Evolutionary conservation across 2,329 filamentous ascomycete genomes (phyloP).

Genomic region (Fusarium sp.): DNA sequence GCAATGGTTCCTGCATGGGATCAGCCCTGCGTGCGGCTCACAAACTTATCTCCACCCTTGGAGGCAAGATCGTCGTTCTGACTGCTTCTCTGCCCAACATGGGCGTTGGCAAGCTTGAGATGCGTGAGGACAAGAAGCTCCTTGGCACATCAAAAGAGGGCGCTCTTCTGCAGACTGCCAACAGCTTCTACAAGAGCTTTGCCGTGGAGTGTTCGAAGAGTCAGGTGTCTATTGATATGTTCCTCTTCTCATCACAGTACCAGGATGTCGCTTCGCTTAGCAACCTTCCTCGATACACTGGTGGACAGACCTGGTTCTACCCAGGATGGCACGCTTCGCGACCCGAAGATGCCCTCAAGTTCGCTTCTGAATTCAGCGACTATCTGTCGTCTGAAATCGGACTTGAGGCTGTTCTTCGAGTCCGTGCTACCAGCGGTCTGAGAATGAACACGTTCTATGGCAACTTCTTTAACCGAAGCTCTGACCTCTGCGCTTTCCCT

Average conservation of each 20-base stretch:
- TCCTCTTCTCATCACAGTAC: conserved; percentile 94
- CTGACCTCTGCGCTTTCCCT: conserved; percentile 96
- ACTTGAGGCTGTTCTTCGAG: conserved; percentile 92
- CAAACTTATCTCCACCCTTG: conserved; percentile 93
- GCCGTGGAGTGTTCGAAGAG: conserved; percentile 99
- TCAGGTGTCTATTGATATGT: conserved; percentile 98
- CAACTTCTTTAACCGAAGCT: conserved; percentile 99
- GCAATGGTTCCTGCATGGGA: conserved; percentile 91
- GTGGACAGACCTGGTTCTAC: conserved; percentile 98
- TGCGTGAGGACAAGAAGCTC: conserved; percentile 96
- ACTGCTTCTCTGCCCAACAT: conserved; percentile 91
- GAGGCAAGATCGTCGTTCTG: conserved; percentile 93
- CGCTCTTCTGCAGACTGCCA: conserved; percentile 86
- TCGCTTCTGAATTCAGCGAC: conserved; percentile 95
- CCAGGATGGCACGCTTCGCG: conserved; percentile 96
- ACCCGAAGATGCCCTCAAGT: conserved; percentile 96
- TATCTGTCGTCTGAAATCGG: conserved; percentile 97
- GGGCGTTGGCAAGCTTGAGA: conserved; percentile 88
- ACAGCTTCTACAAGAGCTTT: conserved; percentile 99
- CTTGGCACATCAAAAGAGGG: conserved; percentile 94
- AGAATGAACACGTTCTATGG: conserved; percentile 99
- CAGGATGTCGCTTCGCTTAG: conserved; percentile 97
- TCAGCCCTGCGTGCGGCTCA: conserved; percentile 92
- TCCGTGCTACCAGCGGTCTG: conserved; percentile 92
- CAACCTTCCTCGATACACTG: conserved; percentile 94